phyloP scores from a whole-genome alignment of 306 rosid species.

The Lagenaria siceraria region DNA sequence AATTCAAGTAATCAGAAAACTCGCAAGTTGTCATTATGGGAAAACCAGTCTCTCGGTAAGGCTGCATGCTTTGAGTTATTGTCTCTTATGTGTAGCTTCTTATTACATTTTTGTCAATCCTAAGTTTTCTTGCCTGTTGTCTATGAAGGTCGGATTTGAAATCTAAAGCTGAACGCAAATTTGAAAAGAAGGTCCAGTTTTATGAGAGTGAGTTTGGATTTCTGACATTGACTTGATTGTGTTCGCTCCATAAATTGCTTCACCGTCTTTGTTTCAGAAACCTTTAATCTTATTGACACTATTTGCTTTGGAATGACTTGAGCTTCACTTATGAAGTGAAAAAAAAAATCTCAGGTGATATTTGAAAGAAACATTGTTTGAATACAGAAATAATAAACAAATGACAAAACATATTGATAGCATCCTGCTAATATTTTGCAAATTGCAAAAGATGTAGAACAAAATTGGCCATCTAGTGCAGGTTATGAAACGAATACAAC shows the following conservation, averaged over 20 bases:
- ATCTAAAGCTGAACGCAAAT: neutral
- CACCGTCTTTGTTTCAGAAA: neutral
- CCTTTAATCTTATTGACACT: neutral
- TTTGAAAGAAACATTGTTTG: neutral
- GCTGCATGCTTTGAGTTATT: neutral
- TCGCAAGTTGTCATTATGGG: neutral
- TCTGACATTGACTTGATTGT: neutral
- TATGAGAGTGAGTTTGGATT: constrained; percentile 1
- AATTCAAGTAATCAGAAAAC: neutral
- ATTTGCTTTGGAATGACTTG: neutral
- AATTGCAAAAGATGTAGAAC: neutral
- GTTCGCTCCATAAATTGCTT: neutral
- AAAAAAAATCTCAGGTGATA: no score
- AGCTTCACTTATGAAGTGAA: no score
- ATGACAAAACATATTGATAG: neutral
- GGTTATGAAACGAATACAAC: neutral
- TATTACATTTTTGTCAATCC: neutral
- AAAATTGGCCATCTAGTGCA: neutral
- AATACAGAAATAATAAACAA: neutral
- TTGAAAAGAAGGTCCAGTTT: constrained; percentile 4
- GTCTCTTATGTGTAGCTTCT: neutral
- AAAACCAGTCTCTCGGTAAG: neutral
- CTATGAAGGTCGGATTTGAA: neutral
- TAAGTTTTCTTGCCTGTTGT: neutral
- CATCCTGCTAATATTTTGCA: neutral